Evolutionary conservation across 75 land plant genomes (phyloP).

Genomic region (Pinus albicaulis): DNA sequence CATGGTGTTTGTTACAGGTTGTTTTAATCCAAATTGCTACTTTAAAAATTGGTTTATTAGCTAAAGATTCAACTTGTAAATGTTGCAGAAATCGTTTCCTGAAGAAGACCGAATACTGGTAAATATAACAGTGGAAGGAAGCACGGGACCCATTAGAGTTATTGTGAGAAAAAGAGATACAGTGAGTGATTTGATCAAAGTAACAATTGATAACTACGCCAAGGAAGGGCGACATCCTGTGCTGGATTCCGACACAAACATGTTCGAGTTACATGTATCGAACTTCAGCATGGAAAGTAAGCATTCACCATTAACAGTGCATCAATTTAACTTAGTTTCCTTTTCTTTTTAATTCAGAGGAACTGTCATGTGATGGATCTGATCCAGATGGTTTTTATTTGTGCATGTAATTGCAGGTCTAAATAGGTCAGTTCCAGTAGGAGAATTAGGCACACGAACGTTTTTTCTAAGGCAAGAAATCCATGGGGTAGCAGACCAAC

Average conservation of each 20-base stretch:
- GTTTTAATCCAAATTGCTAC: not conserved
- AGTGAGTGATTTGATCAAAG: constrained; percentile 44
- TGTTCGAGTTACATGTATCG: constrained; percentile 47
- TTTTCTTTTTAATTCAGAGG: not conserved
- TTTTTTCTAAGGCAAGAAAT: constrained; percentile 30
- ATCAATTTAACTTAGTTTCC: not conserved
- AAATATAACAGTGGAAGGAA: constrained; percentile 8
- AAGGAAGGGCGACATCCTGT: constrained; percentile 51
- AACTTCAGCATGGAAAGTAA: constrained; percentile 56
- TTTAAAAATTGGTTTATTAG: not conserved
- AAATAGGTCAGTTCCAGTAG: constrained; percentile 28
- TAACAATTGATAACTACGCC: constrained; percentile 33
- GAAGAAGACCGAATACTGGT: not conserved
- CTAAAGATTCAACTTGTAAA: not conserved
- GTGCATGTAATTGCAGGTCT: constrained; percentile 24
- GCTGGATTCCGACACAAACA: constrained; percentile 13
- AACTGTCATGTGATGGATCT: not conserved
- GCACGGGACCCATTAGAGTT: constrained; percentile 54
- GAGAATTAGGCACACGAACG: constrained; percentile 55
- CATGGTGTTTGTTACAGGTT: not conserved
- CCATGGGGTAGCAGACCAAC: not conserved
- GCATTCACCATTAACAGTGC: not conserved
- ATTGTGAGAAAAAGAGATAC: constrained; percentile 45
- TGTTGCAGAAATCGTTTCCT: not conserved
- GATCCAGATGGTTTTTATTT: not conserved